These are phyloP conservation scores for Anthracocystis panici-leucophaei DNA, from an alignment of 1,284 basidiomycete species.

Conservation along the genomic window DNA sequence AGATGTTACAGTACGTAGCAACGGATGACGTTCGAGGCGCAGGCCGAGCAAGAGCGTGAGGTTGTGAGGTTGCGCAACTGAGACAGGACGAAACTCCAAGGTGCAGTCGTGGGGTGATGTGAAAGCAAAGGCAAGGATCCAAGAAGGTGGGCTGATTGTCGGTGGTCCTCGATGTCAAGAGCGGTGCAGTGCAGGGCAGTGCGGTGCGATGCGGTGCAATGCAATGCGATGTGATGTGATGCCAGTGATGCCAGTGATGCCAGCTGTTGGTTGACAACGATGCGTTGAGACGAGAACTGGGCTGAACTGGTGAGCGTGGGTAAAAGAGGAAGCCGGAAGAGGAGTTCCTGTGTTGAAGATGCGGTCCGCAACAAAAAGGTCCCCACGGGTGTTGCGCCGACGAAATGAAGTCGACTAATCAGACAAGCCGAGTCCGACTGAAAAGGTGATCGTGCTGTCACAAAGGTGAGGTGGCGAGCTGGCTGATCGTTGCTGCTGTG, in stretches of 20 bases:
- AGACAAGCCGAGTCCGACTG: background rate
- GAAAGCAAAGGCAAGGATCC: slow-evolving; percentile 7
- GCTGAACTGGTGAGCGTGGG: slow-evolving; percentile 21
- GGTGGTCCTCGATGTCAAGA: slow-evolving; percentile 1
- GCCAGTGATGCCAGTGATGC: slow-evolving; percentile 4
- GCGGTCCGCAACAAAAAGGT: background rate
- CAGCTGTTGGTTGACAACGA: slow-evolving; percentile 6
- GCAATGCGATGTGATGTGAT: slow-evolving; percentile 3
- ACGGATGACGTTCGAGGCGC: background rate
- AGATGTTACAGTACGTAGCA: background rate
- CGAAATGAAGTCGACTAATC: slow-evolving; percentile 10
- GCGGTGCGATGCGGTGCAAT: slow-evolving; percentile 5
- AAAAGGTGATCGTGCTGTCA: slow-evolving; percentile 10
- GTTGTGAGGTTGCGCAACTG: background rate
- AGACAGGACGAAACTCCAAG: background rate
- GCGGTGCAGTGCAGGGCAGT: no score
- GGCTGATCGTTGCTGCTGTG: slow-evolving; percentile 1
- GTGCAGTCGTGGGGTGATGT: slow-evolving; percentile 1
- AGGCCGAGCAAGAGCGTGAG: slow-evolving; percentile 4
- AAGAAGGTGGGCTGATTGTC: slow-evolving; percentile 9
- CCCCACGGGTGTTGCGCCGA: slow-evolving; percentile 12
- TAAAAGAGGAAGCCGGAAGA: slow-evolving; percentile 2
- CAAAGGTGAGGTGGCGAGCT: background rate
- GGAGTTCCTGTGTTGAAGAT: slow-evolving; percentile 9
- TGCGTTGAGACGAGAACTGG: background rate